Evolutionary conservation across 306 rosid species (phyloP).

Genomic region (Ormosia semicastrata): DNA sequence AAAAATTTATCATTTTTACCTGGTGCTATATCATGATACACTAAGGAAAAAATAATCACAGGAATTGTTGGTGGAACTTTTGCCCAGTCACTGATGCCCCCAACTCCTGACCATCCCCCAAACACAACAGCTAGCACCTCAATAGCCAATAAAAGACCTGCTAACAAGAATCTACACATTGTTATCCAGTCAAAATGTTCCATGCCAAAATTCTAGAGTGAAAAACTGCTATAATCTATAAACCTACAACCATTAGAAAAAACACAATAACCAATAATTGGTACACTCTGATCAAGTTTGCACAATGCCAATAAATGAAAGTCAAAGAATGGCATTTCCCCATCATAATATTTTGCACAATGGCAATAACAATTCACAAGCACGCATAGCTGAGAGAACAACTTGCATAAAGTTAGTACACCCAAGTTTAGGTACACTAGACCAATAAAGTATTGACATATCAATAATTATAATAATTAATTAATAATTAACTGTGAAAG

Average conservation of each 20-base stretch:
- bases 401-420: no score
- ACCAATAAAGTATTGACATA: no score
- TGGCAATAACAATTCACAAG: neutral
- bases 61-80: conserved; percentile 60
- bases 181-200: neutral
- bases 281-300: neutral
- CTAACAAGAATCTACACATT: neutral
- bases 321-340: no score
- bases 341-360: neutral
- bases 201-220: neutral
- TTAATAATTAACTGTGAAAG: no score
- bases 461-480: no score
- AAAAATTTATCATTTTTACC: conserved; percentile 31
- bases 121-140: conserved; percentile 49
- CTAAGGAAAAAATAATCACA: conserved; percentile 61
- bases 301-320: neutral
- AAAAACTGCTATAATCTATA: neutral
- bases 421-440: no score
- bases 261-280: neutral
- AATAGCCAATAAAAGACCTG: conserved; percentile 64
- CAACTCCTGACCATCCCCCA: conserved; percentile 66
- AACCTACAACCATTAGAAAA: neutral
- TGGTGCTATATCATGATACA: conserved; percentile 73
- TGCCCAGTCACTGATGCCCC: conserved; percentile 52
- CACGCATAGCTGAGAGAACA: neutral